phyloP scores from a whole-genome alignment of 2,329 filamentous ascomycete genomes.

The Nothophoma quercina region DNA sequence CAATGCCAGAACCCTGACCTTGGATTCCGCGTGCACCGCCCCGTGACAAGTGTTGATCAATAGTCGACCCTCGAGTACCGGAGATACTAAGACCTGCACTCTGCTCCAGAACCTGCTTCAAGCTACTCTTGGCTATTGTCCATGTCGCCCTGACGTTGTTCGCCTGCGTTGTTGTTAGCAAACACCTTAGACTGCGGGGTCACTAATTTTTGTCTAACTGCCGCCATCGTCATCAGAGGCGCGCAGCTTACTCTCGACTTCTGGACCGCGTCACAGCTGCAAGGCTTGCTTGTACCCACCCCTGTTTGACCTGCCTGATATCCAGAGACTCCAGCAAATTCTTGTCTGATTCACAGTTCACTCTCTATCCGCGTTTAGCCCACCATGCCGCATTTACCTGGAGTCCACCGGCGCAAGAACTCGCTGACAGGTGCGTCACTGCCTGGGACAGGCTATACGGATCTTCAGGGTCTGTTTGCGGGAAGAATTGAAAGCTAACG shows the following conservation, averaged over 20 bases:
- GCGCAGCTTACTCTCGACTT: slow-evolving; percentile 25
- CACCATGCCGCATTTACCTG: slow-evolving; percentile 50
- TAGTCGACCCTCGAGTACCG: slow-evolving; percentile 5
- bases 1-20: slow-evolving; percentile 3
- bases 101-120: slow-evolving; percentile 9
- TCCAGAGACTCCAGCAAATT: neutral
- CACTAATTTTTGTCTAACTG: slow-evolving; percentile 27
- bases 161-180: slow-evolving; percentile 7
- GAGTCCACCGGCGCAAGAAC: slow-evolving; percentile 33
- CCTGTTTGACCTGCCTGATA: slow-evolving; percentile 14
- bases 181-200: slow-evolving; percentile 23
- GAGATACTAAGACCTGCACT: neutral
- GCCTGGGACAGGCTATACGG: slow-evolving; percentile 16
- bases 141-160: slow-evolving; percentile 10
- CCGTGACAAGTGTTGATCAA: slow-evolving; percentile 10
- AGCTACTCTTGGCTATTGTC: neutral
- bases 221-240: slow-evolving; percentile 35
- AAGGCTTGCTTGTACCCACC: slow-evolving; percentile 23
- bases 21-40: slow-evolving; percentile 5
- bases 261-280: slow-evolving; percentile 23
- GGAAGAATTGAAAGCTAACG: slow-evolving; percentile 25
- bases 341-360: too few relatives aligned
- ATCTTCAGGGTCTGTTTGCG: slow-evolving; percentile 2
- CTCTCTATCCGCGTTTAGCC: neutral
- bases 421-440: slow-evolving; percentile 41